phyloP scores from a whole-genome alignment of 2,329 filamentous ascomycete species.

The Colletotrichum sp. region DNA sequence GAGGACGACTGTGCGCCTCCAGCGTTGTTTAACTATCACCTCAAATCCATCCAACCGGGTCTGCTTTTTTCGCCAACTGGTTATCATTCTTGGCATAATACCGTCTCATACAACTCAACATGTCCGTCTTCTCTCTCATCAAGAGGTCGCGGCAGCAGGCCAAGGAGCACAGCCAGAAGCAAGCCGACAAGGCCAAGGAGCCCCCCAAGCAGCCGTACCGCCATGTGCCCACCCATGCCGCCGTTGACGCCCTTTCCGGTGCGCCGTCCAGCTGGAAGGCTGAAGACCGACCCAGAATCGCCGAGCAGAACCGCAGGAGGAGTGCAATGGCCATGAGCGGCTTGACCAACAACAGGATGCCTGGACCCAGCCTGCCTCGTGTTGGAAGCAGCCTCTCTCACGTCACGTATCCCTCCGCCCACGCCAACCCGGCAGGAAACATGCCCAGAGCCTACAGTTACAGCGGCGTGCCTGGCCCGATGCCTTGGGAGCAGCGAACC shows the following conservation, averaged over 20 bases:
- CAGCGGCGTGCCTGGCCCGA: slow-evolving; percentile 37
- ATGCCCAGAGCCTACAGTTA: slow-evolving; percentile 50
- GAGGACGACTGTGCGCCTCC: not conserved
- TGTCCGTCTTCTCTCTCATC: slow-evolving; percentile 64
- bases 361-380: slow-evolving; percentile 39
- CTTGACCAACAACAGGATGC: slow-evolving; percentile 41
- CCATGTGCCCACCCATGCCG: slow-evolving; percentile 67
- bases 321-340: slow-evolving; percentile 51
- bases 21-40: not conserved
- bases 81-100: not conserved
- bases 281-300: slow-evolving; percentile 50
- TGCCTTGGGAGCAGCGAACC: slow-evolving; percentile 29
- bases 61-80: not conserved
- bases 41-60: not conserved
- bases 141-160: slow-evolving; percentile 57
- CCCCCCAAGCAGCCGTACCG: slow-evolving; percentile 52
- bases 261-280: slow-evolving; percentile 57
- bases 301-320: slow-evolving; percentile 55
- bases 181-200: slow-evolving; percentile 52
- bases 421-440: slow-evolving; percentile 41
- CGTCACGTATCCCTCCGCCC: slow-evolving; percentile 49
- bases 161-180: slow-evolving; percentile 57
- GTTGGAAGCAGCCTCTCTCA: slow-evolving; percentile 51
- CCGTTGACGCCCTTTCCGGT: slow-evolving; percentile 59
- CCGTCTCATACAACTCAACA: slow-evolving; percentile 28